Evolutionary conservation across 2,329 filamentous ascomycete genomes (phyloP), one percentile per base, ranked within the genome.

Genomic region (Ceratocystis huliohia): DNA sequence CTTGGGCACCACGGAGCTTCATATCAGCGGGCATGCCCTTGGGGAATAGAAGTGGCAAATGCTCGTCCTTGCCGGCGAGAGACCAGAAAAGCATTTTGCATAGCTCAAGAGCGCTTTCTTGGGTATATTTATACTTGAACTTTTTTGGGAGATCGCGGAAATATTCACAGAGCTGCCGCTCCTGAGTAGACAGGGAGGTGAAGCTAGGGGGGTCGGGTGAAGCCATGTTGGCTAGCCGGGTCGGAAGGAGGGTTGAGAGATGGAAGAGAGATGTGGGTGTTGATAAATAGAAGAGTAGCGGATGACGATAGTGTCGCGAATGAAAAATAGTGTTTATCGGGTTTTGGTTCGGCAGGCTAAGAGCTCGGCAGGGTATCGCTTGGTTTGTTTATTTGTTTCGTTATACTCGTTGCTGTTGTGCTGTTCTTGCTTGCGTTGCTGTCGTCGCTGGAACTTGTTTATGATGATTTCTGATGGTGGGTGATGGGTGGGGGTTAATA

Each of bases 1-100:
- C 93, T 74, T 99, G 95, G 17, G 92, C 92, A 71, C 90, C 86
- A 69, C 88, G 84, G 48, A 99, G 80, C 75, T 88, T 94, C 82
- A 92, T 88, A 59, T 78, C 78, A n/a, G 79, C 76, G 33, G 80
- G 78, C 7, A 87, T 83, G 7, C 37, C 28, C 50, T 81, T 82
- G 0, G 91, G 91, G 73, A 99, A 99, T 72, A 99, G 84, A 20
- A 91, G 81, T 63, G 81, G 80, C 73, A 97, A 80, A 72, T 92
- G 87, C 69, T 92, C 86, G 67, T 83, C 78, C 68, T 85, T 85
- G 69, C 89, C 85, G 41, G 90, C 89, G 71, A 99, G 84, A 65
- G 89, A 95, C 78, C 85, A 88, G 77, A 97, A 99, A 65, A 99
- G 87, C 67, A 85, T 85, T 72, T 85, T 81, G 66, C 95, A 78